Evolutionary conservation across 805 yeast species (phyloP).

Genomic region (Trichomonascus vanleenenianus): DNA sequence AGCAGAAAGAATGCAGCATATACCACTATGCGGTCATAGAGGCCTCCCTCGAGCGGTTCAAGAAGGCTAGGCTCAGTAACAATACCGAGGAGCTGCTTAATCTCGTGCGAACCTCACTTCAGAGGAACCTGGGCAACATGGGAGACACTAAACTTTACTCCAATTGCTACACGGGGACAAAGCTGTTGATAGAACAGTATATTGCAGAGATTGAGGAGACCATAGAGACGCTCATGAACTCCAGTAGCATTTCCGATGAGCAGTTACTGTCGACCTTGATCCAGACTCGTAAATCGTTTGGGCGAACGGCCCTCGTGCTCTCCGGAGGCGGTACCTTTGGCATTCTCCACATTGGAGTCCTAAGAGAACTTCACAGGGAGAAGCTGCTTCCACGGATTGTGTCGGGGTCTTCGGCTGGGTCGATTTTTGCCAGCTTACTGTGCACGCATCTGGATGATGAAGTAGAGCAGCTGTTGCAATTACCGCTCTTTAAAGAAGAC

Average conservation of each 20-base stretch:
- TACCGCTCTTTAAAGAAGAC: constrained; percentile 32
- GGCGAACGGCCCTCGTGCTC: constrained; percentile 88
- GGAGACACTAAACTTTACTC: constrained; percentile 72
- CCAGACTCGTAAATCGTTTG: constrained; percentile 85
- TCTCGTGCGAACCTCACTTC: constrained; percentile 76
- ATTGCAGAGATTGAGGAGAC: constrained; percentile 65
- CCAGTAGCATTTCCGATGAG: constrained; percentile 45
- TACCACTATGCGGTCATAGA: constrained; percentile 66
- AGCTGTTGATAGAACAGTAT: constrained; percentile 73
- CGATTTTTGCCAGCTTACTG: constrained; percentile 83
- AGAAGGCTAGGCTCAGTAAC: constrained; percentile 45
- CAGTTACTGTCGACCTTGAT: constrained; percentile 70
- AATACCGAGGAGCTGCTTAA: constrained; percentile 61
- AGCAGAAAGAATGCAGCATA: constrained; percentile 62
- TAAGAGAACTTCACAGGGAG: constrained; percentile 66
- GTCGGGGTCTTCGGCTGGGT: constrained; percentile 94
- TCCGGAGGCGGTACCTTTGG: constrained; percentile 97
- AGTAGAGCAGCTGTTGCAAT: constrained; percentile 40
- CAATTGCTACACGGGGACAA: constrained; percentile 81
- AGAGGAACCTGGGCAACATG: constrained; percentile 78
- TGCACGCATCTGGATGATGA: constrained; percentile 77
- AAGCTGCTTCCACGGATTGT: constrained; percentile 77
- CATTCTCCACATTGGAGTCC: constrained; percentile 83
- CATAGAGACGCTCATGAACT: constrained; percentile 28
- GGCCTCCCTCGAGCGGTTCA: constrained; percentile 46